Base-by-base conservation (phyloP, 2,329 filamentous ascomycete species). In the Coleophoma crateriformis region DNA sequence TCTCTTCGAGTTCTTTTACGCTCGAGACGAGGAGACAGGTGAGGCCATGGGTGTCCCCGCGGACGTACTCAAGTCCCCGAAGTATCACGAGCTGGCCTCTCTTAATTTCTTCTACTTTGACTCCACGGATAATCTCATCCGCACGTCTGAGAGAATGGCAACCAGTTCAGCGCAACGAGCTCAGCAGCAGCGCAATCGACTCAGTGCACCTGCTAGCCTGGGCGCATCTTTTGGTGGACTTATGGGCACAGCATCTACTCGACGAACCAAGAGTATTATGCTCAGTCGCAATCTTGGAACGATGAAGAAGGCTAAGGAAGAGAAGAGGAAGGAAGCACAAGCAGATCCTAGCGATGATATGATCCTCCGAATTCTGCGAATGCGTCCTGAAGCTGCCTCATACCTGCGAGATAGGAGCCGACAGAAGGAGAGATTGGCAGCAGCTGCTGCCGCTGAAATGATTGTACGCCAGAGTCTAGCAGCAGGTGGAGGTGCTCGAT, bases 51-150 rank as follows among this genome's bases (percentile, higher is more conserved):
- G 94, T 56, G 90, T 99, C 3, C 88, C 91, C 0, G 81, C 89
- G 41, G 91, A 96, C 67, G 85, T 96, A 33, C 79, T 99, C 64
- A 96, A 95, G 70, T 95, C 90, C 58, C 89, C 92, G 64, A 99
- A 99, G 78, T 99, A 96, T 75, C 91, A 96, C 73, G 94, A 99
- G 68, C 82, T 99, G 48, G 89, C 94, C 57, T 92, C 90, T 54
- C 80, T 99, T 55, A 95, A 96, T 73, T 99, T 97, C 77, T 99
- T 97, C 76, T 99, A 99, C 74, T 95, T 94, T 64, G 91, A 97
- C 62, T 81, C 87, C 33, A 95, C 90, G 1, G 88, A 95, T 53
- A 91, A 88, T 60, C 79, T 99, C 12, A 90, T 97, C 60, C 87
- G 92, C 46, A 95, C 90, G n/a, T 96, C 90, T 3, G 94, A 99